Evolutionary conservation across 2,329 filamentous ascomycete genomes (phyloP), one percentile per base, ranked within the genome.

Genomic region (Lecanoromycetidae sp.): DNA sequence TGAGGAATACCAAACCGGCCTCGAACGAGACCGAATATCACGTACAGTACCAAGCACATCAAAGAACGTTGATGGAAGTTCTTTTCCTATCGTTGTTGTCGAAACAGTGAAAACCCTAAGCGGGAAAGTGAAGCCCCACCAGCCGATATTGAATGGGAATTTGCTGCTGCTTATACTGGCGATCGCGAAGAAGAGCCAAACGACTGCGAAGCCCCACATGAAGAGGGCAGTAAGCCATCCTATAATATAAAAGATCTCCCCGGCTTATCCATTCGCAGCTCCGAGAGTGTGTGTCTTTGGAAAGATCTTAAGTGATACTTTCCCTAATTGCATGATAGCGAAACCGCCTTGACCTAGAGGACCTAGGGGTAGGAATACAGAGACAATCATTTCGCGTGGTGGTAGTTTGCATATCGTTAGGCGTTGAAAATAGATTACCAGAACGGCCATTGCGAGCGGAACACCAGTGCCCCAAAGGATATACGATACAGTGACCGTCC

Each of bases 391-490:
- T 57, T 83, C 81, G 40, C 74, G 70, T 1, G 79, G 74, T 0
- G 80, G 80, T 13, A 84, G 68, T 32, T 78, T 77, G 61, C 84
- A 75, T 2, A 84, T 60, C 3, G 76, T 77, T 9, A 86, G 67
- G 10, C 81, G 77, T 50, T 81, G 76, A 57, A 82, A 83, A 62
- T 85, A 86, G 32, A 85, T 72, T 9, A 76, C 76, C 23, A 84
- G 64, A 17, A 83, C 72, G 35, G 72, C 70, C 60, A 79, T 72
- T 1, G 79, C 75, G 42, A 85, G 62, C 0, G 74, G 75, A 2
- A 71, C 70, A 4, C 79, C 77, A 48, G 77, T 75, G 0, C 80
- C 80, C 79, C 78, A 84, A 54, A 85, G 72, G 13, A 84, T 66
- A 57, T 84, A 86, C 3, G 71, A 79, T 13, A 68, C 68, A n/a